A percentile compares a stretch with the other conserved stretches of the same genome.
These are phyloP conservation scores for Kewa caespitosa DNA, from an alignment of 179 eudicot genomes.

Conservation along the genomic window DNA sequence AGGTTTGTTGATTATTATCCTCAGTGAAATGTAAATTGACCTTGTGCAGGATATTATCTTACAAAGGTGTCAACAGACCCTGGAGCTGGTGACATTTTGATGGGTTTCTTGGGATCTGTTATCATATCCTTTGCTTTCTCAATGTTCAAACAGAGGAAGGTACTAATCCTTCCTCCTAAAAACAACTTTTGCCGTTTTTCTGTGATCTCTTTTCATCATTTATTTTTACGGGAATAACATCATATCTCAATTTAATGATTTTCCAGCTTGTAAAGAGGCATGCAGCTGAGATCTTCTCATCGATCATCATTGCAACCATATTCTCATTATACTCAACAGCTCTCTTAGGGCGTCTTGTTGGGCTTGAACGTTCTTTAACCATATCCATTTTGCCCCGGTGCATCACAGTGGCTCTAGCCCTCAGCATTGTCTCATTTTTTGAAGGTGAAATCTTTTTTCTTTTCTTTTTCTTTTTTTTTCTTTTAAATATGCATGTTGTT, in stretches of 20 bases:
- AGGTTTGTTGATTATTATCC: neutral
- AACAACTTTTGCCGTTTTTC: neutral
- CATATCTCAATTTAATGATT: slow-evolving; percentile 8
- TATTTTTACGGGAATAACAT: neutral
- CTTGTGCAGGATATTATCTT: slow-evolving; percentile 72
- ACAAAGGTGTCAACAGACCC: slow-evolving; percentile 82
- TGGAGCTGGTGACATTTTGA: slow-evolving; percentile 95
- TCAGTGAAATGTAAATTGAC: neutral
- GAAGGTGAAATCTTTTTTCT: slow-evolving; percentile 50
- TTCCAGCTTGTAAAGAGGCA: slow-evolving; percentile 93
- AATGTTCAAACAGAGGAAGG: slow-evolving; percentile 98
- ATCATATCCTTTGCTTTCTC: slow-evolving; percentile 95
- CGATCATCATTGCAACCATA: slow-evolving; percentile 66
- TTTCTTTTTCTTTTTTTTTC: neutral
- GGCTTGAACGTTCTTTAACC: slow-evolving; percentile 73
- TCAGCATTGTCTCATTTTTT: slow-evolving; percentile 85
- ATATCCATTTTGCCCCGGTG: slow-evolving; percentile 91
- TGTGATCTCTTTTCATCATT: neutral
- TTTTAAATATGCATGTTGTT: too few relatives aligned
- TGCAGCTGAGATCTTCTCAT: slow-evolving; percentile 93
- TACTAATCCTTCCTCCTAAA: slow-evolving; percentile 16
- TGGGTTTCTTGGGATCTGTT: slow-evolving; percentile 96
- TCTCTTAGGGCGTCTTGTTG: slow-evolving; percentile 77
- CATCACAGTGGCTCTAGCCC: slow-evolving; percentile 96
- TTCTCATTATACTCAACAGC: slow-evolving; percentile 96